Percentiles rank a stretch among this genome's conserved stretches.
Conservation (phyloP, 2,329 filamentous ascomycete species). For the Penicillium decumbens region DNA sequence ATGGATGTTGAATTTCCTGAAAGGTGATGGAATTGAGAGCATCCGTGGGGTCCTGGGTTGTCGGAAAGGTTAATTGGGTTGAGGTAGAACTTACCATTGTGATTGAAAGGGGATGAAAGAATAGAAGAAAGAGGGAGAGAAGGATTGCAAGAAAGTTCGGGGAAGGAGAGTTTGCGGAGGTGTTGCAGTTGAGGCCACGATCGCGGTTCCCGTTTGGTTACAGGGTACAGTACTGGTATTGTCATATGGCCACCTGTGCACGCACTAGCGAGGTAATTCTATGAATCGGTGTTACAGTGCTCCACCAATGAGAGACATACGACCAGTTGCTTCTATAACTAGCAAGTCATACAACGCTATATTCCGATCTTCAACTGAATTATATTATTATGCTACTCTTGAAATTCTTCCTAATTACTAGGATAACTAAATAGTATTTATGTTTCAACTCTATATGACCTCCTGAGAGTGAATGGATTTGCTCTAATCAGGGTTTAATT, state of each 20-base stretch:
- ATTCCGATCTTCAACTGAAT: too few species aligned
- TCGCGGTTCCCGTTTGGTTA: slow-evolving; percentile 24
- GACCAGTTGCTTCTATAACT: slow-evolving; percentile 2
- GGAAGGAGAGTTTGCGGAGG: slow-evolving; percentile 20
- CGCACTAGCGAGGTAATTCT: not conserved
- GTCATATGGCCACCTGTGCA: slow-evolving; percentile 1
- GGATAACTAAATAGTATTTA: too few species aligned
- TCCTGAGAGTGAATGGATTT: too few species aligned
- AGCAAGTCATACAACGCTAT: not conserved
- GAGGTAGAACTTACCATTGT: slow-evolving; percentile 19
- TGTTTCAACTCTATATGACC: too few species aligned
- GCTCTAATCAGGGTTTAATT: too few species aligned
- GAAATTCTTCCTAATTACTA: too few species aligned
- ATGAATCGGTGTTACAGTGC: not conserved
- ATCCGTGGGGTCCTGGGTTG: not conserved
- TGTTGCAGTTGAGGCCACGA: slow-evolving; percentile 24
- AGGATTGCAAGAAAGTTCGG: slow-evolving; percentile 11
- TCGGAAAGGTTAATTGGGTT: not conserved
- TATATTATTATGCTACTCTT: too few species aligned
- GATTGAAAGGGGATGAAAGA: slow-evolving; percentile 11
- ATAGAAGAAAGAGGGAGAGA: slow-evolving; percentile 9
- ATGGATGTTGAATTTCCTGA: slow-evolving; percentile 1
- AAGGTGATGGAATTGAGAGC: slow-evolving; percentile 1
- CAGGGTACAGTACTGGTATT: slow-evolving; percentile 10
- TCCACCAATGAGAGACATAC: slow-evolving; percentile 13